phyloP scores from a whole-genome alignment of 495 filamentous ascomycete species.

The Aspergillus kassunensis region DNA sequence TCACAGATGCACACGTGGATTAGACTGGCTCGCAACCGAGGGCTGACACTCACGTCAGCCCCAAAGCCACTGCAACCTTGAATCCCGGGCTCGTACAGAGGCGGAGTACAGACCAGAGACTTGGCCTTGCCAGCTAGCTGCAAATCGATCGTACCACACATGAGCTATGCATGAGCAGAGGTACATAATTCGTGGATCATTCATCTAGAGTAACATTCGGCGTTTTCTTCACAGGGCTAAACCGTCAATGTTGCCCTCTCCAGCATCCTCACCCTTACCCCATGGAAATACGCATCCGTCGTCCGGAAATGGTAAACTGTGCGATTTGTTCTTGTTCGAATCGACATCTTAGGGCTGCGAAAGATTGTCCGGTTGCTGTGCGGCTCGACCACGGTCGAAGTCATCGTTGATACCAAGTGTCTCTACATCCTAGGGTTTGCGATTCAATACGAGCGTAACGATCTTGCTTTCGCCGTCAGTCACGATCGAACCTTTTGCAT shows the following conservation, averaged over 20 bases:
- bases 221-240: background rate
- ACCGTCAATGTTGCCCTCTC: background rate
- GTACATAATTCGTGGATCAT: background rate
- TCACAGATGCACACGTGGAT: background rate
- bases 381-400: too few species aligned
- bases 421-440: too few species aligned
- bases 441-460: too few species aligned
- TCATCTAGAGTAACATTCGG: background rate
- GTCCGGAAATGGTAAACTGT: background rate
- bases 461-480: too few species aligned
- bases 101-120: background rate
- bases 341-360: background rate
- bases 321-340: background rate
- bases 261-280: background rate
- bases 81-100: background rate
- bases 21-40: background rate
- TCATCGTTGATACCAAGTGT: too few species aligned
- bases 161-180: too few species aligned
- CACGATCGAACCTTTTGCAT: too few species aligned
- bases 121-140: background rate
- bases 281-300: background rate
- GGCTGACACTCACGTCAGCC: background rate
- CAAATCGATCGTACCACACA: background rate
- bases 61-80: background rate
- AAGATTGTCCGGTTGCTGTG: too few species aligned